Conservation (phyloP, 2,329 filamentous ascomycete genomes). For the Neopestalotiopsis clavispora region DNA sequence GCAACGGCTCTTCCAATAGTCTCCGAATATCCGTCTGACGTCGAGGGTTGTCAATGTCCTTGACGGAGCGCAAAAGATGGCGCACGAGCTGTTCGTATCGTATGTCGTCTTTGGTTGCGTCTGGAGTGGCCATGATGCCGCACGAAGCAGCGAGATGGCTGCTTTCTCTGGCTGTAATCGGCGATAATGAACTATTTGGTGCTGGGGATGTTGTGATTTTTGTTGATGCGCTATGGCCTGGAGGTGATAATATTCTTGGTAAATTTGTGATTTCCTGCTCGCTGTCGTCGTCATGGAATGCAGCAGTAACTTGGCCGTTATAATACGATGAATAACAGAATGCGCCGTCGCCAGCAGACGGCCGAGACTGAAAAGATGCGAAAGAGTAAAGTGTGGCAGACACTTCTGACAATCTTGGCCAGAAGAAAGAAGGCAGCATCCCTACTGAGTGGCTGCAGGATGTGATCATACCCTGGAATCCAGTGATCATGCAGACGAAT, state of each 20-base stretch:
- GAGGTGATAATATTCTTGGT: neutral
- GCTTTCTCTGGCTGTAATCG: neutral
- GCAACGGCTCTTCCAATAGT: neutral
- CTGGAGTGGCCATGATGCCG: neutral
- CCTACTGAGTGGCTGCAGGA: slow-evolving; percentile 1
- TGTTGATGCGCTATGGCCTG: neutral
- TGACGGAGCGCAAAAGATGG: neutral
- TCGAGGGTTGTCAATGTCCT: neutral
- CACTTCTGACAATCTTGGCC: neutral
- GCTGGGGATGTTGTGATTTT: too few species aligned
- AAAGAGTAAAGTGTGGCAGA: neutral
- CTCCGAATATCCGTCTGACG: neutral
- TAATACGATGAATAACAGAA: neutral
- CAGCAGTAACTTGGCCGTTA: neutral
- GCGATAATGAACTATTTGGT: neutral
- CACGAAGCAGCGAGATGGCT: neutral
- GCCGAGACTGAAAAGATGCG: slow-evolving; percentile 6
- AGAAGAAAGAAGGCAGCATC: slow-evolving; percentile 11
- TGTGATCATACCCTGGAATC: slow-evolving; percentile 8
- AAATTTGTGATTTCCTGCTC: neutral
- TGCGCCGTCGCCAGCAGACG: neutral
- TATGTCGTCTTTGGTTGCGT: neutral
- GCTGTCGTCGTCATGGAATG: neutral
- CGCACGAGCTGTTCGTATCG: slow-evolving; percentile 4
- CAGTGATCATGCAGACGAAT: neutral